Percentiles rank a stretch among this genome's conserved stretches.
These are phyloP conservation scores for Calonectria hawksworthii DNA, from an alignment of 2,329 filamentous ascomycete genomes.

Conservation along the genomic window DNA sequence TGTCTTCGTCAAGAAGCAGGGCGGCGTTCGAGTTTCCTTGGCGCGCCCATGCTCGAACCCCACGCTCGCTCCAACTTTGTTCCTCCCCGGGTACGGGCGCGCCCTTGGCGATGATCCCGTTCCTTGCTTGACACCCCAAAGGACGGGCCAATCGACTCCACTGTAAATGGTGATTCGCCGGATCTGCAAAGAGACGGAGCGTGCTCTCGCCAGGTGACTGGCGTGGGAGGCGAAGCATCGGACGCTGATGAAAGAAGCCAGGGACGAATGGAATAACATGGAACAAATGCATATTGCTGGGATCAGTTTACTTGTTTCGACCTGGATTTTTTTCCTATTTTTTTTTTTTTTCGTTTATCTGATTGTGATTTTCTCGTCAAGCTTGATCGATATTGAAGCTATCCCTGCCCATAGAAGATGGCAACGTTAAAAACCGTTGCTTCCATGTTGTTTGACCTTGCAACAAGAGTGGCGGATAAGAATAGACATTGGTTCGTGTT, in stretches of 20 bases:
- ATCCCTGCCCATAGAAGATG: neutral
- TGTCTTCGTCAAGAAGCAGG: neutral
- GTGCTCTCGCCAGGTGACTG: neutral
- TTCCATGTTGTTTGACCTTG: neutral
- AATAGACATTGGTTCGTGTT: neutral
- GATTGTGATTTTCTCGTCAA: neutral
- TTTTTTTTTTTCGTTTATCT: neutral
- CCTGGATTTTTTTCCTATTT: neutral
- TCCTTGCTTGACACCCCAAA: neutral
- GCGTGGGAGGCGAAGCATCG: neutral
- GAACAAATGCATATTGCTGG: neutral
- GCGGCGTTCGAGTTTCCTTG: neutral
- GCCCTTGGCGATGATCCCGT: neutral
- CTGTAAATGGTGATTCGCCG: neutral
- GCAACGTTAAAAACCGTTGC: neutral
- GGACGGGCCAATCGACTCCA: neutral
- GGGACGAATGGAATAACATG: neutral
- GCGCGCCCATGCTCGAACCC: neutral
- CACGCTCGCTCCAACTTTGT: neutral
- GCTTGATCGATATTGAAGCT: neutral
- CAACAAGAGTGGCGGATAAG: neutral
- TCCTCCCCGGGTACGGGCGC: neutral
- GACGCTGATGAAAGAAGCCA: neutral
- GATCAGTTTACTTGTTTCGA: neutral
- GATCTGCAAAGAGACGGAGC: neutral